A percentile compares a stretch with the other conserved stretches of the same genome.
Evolutionary conservation across 768 basidiomycete species (phyloP).

Genomic region (Holtermanniella nyarrowii): DNA sequence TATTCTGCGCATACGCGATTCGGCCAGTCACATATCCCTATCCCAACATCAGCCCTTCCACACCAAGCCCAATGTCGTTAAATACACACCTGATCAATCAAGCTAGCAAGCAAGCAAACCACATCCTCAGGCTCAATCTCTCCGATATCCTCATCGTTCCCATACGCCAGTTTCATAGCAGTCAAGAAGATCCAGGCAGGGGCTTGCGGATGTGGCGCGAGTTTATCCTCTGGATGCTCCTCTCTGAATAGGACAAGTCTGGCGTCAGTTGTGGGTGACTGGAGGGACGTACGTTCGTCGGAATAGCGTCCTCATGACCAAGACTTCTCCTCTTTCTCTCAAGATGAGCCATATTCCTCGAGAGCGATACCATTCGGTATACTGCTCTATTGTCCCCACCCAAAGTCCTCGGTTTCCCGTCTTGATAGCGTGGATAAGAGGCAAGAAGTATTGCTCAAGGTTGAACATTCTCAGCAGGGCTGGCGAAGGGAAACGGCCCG

Average conservation of each 20-base stretch:
- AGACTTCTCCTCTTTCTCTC: conserved; percentile 30
- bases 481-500: conserved; percentile 17
- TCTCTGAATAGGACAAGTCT: background rate
- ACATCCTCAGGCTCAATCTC: conserved; percentile 36
- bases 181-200: conserved; percentile 25
- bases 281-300: conserved; percentile 2
- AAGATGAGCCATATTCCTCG: conserved; percentile 30
- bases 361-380: conserved; percentile 25
- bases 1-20: background rate
- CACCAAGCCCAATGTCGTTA: background rate
- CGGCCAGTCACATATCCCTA: background rate
- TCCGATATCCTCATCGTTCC: conserved; percentile 5
- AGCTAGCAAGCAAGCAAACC: conserved; percentile 30
- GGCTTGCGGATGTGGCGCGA: conserved; percentile 9
- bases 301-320: conserved; percentile 32
- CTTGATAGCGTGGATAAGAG: conserved; percentile 18
- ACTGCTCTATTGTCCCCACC: conserved; percentile 13
- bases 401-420: conserved; percentile 24
- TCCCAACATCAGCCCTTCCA: background rate
- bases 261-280: background rate
- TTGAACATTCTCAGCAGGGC: conserved; percentile 16
- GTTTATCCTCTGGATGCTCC: background rate
- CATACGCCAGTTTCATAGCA: conserved; percentile 12
- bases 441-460: conserved; percentile 11
- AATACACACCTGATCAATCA: conserved; percentile 32